Evolutionary conservation across 345 rosid species (phyloP), one percentile per base, ranked within the genome.

Genomic region (Citrus cavaleriei): DNA sequence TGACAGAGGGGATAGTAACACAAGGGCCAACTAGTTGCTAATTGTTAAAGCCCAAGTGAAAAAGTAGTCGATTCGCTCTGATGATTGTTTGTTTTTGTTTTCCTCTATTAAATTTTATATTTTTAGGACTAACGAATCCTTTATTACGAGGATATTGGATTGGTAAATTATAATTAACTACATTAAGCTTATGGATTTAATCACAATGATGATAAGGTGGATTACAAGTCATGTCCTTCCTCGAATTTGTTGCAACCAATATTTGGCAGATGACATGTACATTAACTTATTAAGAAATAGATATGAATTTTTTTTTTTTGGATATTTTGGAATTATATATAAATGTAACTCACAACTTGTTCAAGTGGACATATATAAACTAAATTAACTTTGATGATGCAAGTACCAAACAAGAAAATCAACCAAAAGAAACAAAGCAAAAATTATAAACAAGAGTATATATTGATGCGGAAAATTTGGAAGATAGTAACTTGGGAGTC

Each of bases 401-500:
- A 74, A 74, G 70, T 10, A 5, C 30, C 12, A 40, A 73, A 59
- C 18, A 57, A 7, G 30, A 8, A 28, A 30, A 34, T 24, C 19
- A 21, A 40, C 28, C n/a, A 30, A 55, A 72, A 19, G 13, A 32
- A 74, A 24, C n/a, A 60, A 60, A 61, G 62, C n/a, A 71, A 73
- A 55, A n/a, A 58, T 8, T 73, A 22, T 22, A 59, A 59, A 61
- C 8, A 40, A 59, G 24, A 14, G 68, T 24, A 46, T 46, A 13
- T 46, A 28, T 74, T 13, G 46, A 34, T 4, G 49, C 30, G 46
- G 70, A 40, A 76, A 63, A 7, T 42, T 49, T 35, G 38, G 70
- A 65, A 51, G 62, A 21, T 34, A 55, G 72, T 54, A 54, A 34
- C 72, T 38, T 64, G 51, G 60, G 42, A 77, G 22, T 77, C 64